Evolutionary conservation across 129 eudicot genomes (phyloP), one percentile per base, ranked within the genome.

Genomic region (Rutidosis leptorrhynchoides): DNA sequence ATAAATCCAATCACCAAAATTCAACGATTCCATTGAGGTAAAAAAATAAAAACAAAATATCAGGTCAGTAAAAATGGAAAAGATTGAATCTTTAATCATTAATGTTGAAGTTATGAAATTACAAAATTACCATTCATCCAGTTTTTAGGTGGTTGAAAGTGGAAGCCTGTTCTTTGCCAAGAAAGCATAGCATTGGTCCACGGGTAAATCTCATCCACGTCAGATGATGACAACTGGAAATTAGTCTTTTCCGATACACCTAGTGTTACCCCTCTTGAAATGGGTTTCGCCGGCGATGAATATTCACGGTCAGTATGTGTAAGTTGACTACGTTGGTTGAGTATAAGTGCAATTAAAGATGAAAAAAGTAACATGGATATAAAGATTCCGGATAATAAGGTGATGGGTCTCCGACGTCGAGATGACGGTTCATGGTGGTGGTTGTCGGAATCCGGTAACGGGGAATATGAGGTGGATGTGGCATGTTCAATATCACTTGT

Each of bases 141-240:
- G 72, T 93, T 86, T 65, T 88, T 69, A 51, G 84, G 81, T 10
- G 98, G 98, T 64, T 93, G 98, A 70, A 93, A 93, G 61, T 93
- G 98, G 78, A 60, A 93, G 26, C 85, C 76, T 0, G 96, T 85
- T 52, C 95, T 83, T 68, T 93, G 98, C 98, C 98, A 93, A 45
- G 85, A 62, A 58, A 93, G 61, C 98, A 88, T 85, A 28, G 58
- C 83, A 74, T 85, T 84, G 27, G 85, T 93, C 98, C 96, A 93
- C 10, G 89, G 81, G 49, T 58, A 88, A 26, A 25, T 24, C 64
- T 69, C 55, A 5, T 25, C 83, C 55, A 46, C 57, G 68, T 12
- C 81, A 54, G 74, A 55, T 33, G 77, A 71, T 46, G 42, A 19
- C 52, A 40, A 53, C 77, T 70, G 79, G 79, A 77, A 68, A 58